Evolutionary conservation across 352 stramenopile genomes (phyloP).

Genomic region (Phytophthora ohioensis): DNA sequence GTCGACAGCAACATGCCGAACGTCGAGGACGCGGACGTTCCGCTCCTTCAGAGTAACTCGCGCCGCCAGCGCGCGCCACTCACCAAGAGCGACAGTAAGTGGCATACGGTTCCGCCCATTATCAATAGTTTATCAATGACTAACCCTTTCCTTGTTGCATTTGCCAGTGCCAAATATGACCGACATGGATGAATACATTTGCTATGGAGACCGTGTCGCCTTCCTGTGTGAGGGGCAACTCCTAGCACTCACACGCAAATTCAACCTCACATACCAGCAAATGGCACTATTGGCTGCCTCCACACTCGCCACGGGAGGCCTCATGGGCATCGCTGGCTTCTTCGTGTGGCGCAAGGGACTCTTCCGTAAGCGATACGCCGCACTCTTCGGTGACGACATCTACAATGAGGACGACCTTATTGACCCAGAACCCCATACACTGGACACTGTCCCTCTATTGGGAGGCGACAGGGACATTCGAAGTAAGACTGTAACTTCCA

Average conservation of each 20-base stretch:
- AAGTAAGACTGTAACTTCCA: constrained; percentile 16
- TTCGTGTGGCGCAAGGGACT: constrained; percentile 77
- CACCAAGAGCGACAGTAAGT: constrained; percentile 39
- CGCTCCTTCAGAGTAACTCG: constrained; percentile 37
- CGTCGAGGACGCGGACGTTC: constrained; percentile 31
- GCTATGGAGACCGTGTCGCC: constrained; percentile 76
- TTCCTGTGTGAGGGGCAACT: constrained; percentile 82
- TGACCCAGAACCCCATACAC: neutral
- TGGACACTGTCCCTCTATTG: constrained; percentile 29
- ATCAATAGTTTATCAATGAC: constrained; percentile 11
- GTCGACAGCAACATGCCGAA: constrained; percentile 33
- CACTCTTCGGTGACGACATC: constrained; percentile 66
- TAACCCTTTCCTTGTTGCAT: constrained; percentile 1
- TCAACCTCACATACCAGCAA: constrained; percentile 83
- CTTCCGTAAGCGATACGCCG: constrained; percentile 79
- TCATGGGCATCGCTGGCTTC: constrained; percentile 73
- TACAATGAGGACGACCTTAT: constrained; percentile 42
- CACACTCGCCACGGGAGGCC: constrained; percentile 60
- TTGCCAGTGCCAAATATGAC: constrained; percentile 15
- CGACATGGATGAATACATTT: constrained; percentile 70
- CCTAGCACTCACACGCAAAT: constrained; percentile 71
- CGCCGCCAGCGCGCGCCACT: constrained; percentile 22
- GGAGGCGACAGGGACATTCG: constrained; percentile 8
- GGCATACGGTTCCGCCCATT: neutral
- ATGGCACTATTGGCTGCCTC: constrained; percentile 65